Conservation (phyloP, 2,329 filamentous ascomycete genomes). For the Polytolypa hystricis region DNA sequence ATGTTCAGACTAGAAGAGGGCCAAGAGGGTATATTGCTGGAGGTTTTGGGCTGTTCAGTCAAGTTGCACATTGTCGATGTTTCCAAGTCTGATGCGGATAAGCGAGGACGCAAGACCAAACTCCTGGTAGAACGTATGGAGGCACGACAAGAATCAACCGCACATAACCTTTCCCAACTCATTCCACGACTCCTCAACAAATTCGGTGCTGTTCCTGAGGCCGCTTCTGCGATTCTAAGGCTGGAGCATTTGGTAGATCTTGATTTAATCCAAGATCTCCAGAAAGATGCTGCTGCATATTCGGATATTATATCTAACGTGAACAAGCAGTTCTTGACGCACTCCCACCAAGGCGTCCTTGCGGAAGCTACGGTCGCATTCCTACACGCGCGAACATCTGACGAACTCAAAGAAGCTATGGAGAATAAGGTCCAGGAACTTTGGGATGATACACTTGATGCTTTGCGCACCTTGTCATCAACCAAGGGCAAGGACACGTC, state of each 20-base stretch:
- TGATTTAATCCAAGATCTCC: constrained; percentile 75
- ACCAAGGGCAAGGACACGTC: constrained; percentile 49
- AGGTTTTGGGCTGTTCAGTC: constrained; percentile 74
- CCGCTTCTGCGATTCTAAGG: constrained; percentile 73
- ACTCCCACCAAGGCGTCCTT: constrained; percentile 75
- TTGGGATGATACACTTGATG: constrained; percentile 74
- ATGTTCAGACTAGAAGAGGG: constrained; percentile 61
- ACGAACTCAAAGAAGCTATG: constrained; percentile 77
- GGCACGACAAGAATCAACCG: constrained; percentile 62
- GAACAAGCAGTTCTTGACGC: constrained; percentile 85
- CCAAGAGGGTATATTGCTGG: constrained; percentile 77
- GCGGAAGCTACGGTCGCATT: constrained; percentile 73
- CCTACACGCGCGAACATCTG: constrained; percentile 72
- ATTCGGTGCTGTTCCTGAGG: constrained; percentile 79
- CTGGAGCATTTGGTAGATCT: constrained; percentile 79
- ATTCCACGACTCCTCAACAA: constrained; percentile 86
- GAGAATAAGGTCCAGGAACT: constrained; percentile 68
- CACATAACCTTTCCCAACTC: constrained; percentile 61
- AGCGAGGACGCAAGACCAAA: constrained; percentile 46
- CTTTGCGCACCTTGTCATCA: constrained; percentile 59
- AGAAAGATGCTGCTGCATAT: constrained; percentile 74
- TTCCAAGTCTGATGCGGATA: constrained; percentile 49
- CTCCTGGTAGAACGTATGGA: constrained; percentile 49
- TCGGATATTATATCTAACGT: constrained; percentile 78
- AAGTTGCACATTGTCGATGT: constrained; percentile 59